These are phyloP conservation scores for Plantago rigida DNA, from an alignment of 305 asterid genomes.

Conservation along the genomic window DNA sequence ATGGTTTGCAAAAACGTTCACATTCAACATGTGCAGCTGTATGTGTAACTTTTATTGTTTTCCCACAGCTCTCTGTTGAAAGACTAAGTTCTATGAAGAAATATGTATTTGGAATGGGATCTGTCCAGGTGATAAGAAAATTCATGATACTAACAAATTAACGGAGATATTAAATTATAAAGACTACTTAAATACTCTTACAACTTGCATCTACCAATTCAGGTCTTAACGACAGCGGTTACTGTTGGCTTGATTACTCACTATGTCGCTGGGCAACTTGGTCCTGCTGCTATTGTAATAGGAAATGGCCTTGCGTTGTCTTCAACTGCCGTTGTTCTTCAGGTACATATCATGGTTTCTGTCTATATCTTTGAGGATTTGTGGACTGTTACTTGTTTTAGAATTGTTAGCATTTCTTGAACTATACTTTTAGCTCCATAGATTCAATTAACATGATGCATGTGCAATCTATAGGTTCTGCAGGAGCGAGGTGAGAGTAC, in stretches of 20 bases:
- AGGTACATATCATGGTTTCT: conserved; percentile 38
- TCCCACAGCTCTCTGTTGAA: conserved; percentile 89
- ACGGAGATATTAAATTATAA: conserved; percentile 2
- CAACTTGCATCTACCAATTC: conserved; percentile 28
- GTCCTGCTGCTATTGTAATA: conserved; percentile 94
- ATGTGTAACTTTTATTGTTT: conserved; percentile 22
- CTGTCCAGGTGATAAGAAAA: conserved; percentile 72
- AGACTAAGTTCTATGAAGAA: conserved; percentile 98
- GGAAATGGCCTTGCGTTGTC: conserved; percentile 99
- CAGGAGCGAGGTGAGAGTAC: conserved; percentile 99
- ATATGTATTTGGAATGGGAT: conserved; percentile 95
- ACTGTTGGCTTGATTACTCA: conserved; percentile 67
- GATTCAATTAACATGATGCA: conserved; percentile 26
- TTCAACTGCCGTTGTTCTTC: conserved; percentile 98
- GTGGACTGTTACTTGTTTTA: background rate
- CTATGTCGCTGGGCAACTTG: conserved; percentile 69
- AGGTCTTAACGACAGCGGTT: conserved; percentile 91
- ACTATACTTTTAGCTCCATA: conserved; percentile 15
- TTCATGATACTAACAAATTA: conserved; percentile 21
- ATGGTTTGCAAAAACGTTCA: conserved; percentile 12
- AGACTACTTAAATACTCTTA: conserved; percentile 16
- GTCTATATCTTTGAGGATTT: conserved; percentile 10
- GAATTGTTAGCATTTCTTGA: conserved; percentile 1
- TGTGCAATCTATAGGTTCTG: conserved; percentile 62
- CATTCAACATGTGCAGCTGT: conserved; percentile 22